Base-by-base conservation (phyloP, 371 early-diverging fungal genomes). In the Lichtheimia corymbifera region DNA sequence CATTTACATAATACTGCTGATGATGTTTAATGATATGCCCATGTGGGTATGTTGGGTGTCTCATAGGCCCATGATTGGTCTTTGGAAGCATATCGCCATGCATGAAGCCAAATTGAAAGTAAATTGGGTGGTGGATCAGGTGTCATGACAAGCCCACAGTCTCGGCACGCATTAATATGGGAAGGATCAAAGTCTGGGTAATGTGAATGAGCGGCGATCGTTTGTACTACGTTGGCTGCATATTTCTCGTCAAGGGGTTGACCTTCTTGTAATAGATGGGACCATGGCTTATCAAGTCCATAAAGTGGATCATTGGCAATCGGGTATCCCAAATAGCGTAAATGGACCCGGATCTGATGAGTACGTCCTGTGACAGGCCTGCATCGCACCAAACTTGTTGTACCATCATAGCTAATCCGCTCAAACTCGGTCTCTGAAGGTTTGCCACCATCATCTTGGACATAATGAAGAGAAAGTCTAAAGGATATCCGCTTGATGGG, bases 281-380 rank as follows among this genome's bases (percentile, higher is more conserved):
- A 56, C 57, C 57, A 56, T 24, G 57, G 57, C 6, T 20, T 27
- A 2, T 27, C 28, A 17, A 25, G 20, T 13, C 57, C 57, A 28
- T 56, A 98, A 2, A 97, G 70, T 2, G 96, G 94, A 72, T 99
- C 99, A 72, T 99, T 97, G 28, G 92, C 93, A 59, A 99, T 99
- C 0, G 99, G 99, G 67, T 86, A 88, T 9, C 99, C 99, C 2
- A 99, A 83, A 70, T 86, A 91, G 68, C 94, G 93, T 47, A 99
- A 77, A 74, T 99, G 99, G 15, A 99, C 98, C 50, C 99, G 91
- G 61, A 99, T 99, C 77, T 99, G 99, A 71, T 99, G 99, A 0
- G 99, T 98, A 44, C 99, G 84, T 3, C 99, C 99, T 0, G 98
- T 98, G n/a, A 91, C 66, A 0, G 99, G 99, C 53, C 83, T 75